phyloP scores from a whole-genome alignment of 768 basidiomycete genomes.

The Coprinopsis sp. region DNA sequence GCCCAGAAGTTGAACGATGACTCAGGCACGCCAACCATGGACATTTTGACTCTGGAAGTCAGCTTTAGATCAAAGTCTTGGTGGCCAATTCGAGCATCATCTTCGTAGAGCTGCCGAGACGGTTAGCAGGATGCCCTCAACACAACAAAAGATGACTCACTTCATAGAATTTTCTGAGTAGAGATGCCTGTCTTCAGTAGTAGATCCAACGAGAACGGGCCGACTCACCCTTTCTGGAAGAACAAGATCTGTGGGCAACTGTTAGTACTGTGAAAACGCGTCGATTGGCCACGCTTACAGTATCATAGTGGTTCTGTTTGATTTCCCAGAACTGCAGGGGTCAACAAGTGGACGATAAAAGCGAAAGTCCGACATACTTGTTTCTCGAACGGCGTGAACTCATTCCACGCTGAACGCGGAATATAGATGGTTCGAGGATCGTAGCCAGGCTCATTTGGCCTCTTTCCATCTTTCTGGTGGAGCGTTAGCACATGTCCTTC shows the following conservation, averaged over 20 bases:
- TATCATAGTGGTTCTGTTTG: conserved; percentile 97
- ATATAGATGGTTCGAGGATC: conserved; percentile 87
- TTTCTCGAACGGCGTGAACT: conserved; percentile 94
- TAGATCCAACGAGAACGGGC: neutral
- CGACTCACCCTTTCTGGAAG: conserved; percentile 90
- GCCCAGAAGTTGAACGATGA: conserved; percentile 91
- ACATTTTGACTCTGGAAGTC: conserved; percentile 94
- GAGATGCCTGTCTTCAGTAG: conserved; percentile 1
- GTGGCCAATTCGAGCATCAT: conserved; percentile 91
- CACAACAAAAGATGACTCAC: no score
- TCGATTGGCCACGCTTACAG: conserved; percentile 40
- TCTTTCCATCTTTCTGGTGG: conserved; percentile 69
- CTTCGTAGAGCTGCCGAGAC: conserved; percentile 90
- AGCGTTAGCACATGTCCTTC: neutral
- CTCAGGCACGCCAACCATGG: conserved; percentile 98
- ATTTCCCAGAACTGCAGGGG: conserved; percentile 75
- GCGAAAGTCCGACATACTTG: conserved; percentile 43
- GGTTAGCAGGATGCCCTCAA: no score
- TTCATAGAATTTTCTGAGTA: conserved; percentile 71
- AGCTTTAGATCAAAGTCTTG: conserved; percentile 93
- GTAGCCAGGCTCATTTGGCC: conserved; percentile 79
- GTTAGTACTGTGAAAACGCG: conserved; percentile 11
- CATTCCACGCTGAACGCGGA: conserved; percentile 69
- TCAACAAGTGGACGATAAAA: conserved; percentile 2
- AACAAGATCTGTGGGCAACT: conserved; percentile 62